phyloP scores from a whole-genome alignment of 306 rosid genomes.

The Corylus avellana region DNA sequence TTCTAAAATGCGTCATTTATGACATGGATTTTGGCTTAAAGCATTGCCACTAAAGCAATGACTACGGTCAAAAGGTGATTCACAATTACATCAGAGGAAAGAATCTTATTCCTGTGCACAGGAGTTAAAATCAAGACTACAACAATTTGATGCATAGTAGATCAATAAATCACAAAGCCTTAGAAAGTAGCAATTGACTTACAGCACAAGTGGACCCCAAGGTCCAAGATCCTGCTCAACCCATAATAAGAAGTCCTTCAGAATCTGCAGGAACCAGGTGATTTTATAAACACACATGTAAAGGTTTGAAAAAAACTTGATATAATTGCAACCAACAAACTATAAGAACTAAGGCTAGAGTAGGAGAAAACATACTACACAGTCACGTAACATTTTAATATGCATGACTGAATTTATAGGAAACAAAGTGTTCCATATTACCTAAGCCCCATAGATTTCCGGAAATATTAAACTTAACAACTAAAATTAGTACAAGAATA shows the following conservation, averaged over 20 bases:
- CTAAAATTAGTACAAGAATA: not conserved
- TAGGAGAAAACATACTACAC: not conserved
- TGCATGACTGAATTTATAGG: not conserved
- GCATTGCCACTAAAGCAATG: not conserved
- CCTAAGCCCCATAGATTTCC: not conserved
- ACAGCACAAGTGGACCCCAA: constrained; percentile 96
- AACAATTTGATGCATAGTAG: not conserved
- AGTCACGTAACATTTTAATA: not conserved
- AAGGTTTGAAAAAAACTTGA: not conserved
- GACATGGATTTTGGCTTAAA: not conserved
- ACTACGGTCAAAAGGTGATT: not conserved
- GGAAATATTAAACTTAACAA: not conserved
- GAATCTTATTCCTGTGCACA: not conserved
- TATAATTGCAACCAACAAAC: not conserved
- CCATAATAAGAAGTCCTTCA: constrained; percentile 89
- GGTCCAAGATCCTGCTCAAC: constrained; percentile 88
- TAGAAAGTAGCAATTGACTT: constrained; percentile 33
- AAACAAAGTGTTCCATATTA: not conserved
- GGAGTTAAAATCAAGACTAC: not conserved
- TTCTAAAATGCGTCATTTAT: not conserved
- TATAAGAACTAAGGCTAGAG: not conserved
- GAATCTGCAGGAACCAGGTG: constrained; percentile 18
- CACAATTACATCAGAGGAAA: not conserved
- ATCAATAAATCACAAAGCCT: not conserved
- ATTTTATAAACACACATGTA: not conserved